A percentile compares a stretch with the other conserved stretches of the same genome.
These are phyloP conservation scores for Cyclotella sp. DNA, from an alignment of 108 stramenopile genomes.

Conservation along the genomic window DNA sequence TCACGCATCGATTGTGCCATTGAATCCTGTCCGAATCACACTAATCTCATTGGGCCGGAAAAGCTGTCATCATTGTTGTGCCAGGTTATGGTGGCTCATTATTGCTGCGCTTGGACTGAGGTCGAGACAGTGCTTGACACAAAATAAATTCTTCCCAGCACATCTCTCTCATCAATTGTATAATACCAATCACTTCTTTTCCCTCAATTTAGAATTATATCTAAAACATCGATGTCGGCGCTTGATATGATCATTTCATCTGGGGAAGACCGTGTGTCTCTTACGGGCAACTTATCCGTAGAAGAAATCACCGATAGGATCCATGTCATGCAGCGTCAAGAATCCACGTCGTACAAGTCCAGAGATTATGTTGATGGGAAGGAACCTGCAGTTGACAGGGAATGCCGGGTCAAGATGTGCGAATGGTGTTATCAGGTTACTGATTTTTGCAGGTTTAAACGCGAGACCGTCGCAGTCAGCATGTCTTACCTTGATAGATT, in stretches of 20 bases:
- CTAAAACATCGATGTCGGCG: background rate
- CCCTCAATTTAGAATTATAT: background rate
- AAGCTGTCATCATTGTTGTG: too few relatives aligned
- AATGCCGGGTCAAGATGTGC: conserved; percentile 77
- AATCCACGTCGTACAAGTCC: conserved; percentile 10
- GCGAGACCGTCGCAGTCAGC: conserved; percentile 77
- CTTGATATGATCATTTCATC: conserved; percentile 16
- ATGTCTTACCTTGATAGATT: conserved; percentile 85
- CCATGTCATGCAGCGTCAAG: conserved; percentile 19
- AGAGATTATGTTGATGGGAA: conserved; percentile 9
- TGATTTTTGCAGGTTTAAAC: conserved; percentile 66
- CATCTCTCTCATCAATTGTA: background rate
- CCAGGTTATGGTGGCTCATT: too few relatives aligned
- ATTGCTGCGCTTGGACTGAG: too few relatives aligned
- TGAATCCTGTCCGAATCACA: conserved; percentile 2
- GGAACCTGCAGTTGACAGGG: conserved; percentile 38
- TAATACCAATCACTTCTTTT: background rate
- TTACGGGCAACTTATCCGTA: background rate
- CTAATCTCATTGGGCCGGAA: background rate
- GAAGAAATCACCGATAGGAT: conserved; percentile 11
- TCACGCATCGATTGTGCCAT: background rate
- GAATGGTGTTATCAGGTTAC: conserved; percentile 74
- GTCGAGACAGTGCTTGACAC: too few relatives aligned
- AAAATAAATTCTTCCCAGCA: too few relatives aligned
- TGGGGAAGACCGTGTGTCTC: background rate